Base-by-base conservation (phyloP, 2,329 filamentous ascomycete genomes). In the Colletotrichum kahawae region DNA sequence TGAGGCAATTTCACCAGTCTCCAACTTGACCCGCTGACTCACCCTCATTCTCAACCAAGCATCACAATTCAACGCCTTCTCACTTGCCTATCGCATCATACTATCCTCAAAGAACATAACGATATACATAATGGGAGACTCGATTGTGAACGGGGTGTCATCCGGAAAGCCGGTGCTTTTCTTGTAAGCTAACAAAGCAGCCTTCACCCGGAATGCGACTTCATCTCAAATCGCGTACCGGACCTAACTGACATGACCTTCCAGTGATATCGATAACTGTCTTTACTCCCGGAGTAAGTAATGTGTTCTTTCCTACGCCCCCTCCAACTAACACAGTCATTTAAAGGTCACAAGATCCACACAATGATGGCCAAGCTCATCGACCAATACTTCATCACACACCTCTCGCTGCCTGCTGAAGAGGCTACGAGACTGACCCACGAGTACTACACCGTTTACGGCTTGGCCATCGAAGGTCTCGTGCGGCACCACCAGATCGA, bases 231-330 rank as follows among this genome's bases (percentile, higher is more conserved):
- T 21, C 13, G 1, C 3, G 54, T 29, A 16, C 7, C 24, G 54
- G 0, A 29, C 7, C 24, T 24, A 0, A 29, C 54, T 34, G 12
- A 54, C 51, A n/a, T 18, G 56, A 21, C 5, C n/a, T 2, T 1
- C 0, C 84, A 98, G 98, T 82, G 97, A 99, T 82, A 98, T 99
- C 81, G 97, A 99, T 89, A 99, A 99, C 82, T 99, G 97, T 85
- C 91, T 98, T 68, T 98, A 98, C 81, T 92, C 96, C 1, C 95
- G 93, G 85, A 96, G 95, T 95, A 14, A 74, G 71, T 62, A 24
- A 5, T 14, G 4, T 13, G 12, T 54, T 24, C n/a, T 54, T 54
- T 7, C 29, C 5, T 8, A 33, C 3, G 31, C 10, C 14, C 5
- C 2, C 2, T 33, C 7, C 8, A 21, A 10, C 33, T 70, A 2